Evolutionary conservation across 805 yeast genomes (phyloP), one percentile per base, ranked within the genome.

Genomic region (Candida tallmaniae): DNA sequence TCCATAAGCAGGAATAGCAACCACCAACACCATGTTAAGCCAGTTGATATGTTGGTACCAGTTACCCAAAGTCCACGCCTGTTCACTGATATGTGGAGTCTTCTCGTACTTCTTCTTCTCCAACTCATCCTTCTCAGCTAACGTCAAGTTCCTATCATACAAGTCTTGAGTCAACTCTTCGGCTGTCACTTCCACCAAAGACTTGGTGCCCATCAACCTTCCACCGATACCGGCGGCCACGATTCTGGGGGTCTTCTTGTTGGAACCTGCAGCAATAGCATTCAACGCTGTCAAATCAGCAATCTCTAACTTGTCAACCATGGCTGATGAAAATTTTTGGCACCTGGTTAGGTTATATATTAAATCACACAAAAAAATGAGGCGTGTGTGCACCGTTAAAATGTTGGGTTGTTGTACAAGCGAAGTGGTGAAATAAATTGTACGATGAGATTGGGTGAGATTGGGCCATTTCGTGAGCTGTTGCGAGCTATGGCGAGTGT

Each of bases 191-290:
- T 70, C 65, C 15, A 80, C 80, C 70, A 83, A 70, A 27, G 76
- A 73, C 54, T 83, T 82, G 32, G 90, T 80, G 23, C 94, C 94
- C 94, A 84, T 84, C 50, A 84, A 63, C 31, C 66, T 66, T 26
- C 93, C 93, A 32, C 88, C 83, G 30, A 76, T 59, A 35, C 83
- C 83, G 13, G 88, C 84, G 37, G 88, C 88, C 31, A 83, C 90
- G 33, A 83, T 77, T 60, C 90, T 73, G 34, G 76, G 78, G 36
- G 69, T 68, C 49, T 76, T 72, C 54, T 78, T 81, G 66, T 83
- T 77, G 35, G 85, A 75, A 45, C 94, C 94, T 8, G 93, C 83
- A 12, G 94, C 94, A 41, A 84, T 72, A 30, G 85, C 78, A 58
- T 82, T 83, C 40, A 88, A 86, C 35, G 74, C 65, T 29, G 78